phyloP scores from a whole-genome alignment of 345 rosid species.

The Citrus trifoliata region DNA sequence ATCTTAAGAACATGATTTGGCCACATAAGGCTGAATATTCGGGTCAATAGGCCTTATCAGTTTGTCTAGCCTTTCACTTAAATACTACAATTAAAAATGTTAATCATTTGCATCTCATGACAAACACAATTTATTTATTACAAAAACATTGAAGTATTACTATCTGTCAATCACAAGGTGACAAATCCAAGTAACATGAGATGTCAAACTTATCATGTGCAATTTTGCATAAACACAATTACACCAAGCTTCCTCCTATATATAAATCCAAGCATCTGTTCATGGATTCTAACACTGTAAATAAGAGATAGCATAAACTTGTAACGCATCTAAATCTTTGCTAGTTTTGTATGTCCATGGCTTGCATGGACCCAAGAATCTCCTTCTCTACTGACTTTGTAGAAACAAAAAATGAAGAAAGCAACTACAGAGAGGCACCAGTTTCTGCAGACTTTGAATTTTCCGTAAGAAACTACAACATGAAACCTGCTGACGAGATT shows the following conservation, averaged over 20 bases:
- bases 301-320: constrained; percentile 6
- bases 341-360: constrained; percentile 23
- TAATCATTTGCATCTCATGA: neutral
- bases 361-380: constrained; percentile 76
- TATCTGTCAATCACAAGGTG: constrained; percentile 29
- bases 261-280: constrained; percentile 36
- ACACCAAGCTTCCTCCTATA: constrained; percentile 7
- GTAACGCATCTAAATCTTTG: neutral
- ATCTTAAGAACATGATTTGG: neutral
- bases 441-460: constrained; percentile 82
- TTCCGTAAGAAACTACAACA: constrained; percentile 43
- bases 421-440: constrained; percentile 74
- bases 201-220: constrained; percentile 32
- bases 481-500: constrained; percentile 78
- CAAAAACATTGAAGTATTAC: neutral
- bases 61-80: neutral
- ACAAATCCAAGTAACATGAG: constrained; percentile 65
- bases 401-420: constrained; percentile 39
- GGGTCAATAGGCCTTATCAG: constrained; percentile 12
- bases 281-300: constrained; percentile 29
- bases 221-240: constrained; percentile 25
- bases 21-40: constrained; percentile 7
- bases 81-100: constrained; percentile 4
- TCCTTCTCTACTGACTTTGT: constrained; percentile 87
- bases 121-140: neutral